Percentiles rank a stretch among this genome's conserved stretches.
phyloP scores from a whole-genome alignment of 2,329 filamentous ascomycete species.

The Plenodomus tracheiphilus region DNA sequence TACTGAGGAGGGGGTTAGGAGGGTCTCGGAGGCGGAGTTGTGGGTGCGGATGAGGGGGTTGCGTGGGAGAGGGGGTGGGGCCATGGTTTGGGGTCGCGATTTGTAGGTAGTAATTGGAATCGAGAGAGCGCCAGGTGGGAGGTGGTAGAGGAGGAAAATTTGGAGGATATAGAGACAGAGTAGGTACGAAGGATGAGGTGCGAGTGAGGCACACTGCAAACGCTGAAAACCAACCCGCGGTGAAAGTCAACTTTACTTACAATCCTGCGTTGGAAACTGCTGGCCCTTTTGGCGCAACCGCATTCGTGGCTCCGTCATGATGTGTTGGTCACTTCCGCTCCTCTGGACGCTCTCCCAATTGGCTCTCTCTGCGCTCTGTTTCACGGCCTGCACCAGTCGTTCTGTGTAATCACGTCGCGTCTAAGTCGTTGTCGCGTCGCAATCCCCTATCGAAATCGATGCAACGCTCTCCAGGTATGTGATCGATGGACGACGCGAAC shows the following conservation, averaged over 20 bases:
- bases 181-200: background rate
- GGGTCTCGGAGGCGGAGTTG: slow-evolving; percentile 6
- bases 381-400: background rate
- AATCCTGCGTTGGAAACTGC: slow-evolving; percentile 50
- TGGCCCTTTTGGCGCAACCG: slow-evolving; percentile 52
- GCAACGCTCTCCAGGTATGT: too few species aligned
- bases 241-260: slow-evolving; percentile 28
- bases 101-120: background rate
- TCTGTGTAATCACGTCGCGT: background rate
- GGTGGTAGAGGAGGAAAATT: background rate
- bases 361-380: background rate
- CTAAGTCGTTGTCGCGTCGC: background rate
- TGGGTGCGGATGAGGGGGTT: slow-evolving; percentile 5
- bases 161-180: background rate
- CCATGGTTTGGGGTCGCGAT: background rate
- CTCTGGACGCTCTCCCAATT: background rate
- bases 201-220: slow-evolving; percentile 1
- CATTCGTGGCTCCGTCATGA: slow-evolving; percentile 55
- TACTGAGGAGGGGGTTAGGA: slow-evolving; percentile 53
- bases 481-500: background rate
- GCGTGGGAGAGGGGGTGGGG: slow-evolving; percentile 9
- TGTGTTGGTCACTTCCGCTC: slow-evolving; percentile 5
- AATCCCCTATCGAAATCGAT: slow-evolving; percentile 4
- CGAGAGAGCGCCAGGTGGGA: too few species aligned
- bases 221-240: background rate